Evolutionary conservation across 106 monocot species (phyloP), one percentile per base, ranked within the genome.

Genomic region (Cymbidium sinense): DNA sequence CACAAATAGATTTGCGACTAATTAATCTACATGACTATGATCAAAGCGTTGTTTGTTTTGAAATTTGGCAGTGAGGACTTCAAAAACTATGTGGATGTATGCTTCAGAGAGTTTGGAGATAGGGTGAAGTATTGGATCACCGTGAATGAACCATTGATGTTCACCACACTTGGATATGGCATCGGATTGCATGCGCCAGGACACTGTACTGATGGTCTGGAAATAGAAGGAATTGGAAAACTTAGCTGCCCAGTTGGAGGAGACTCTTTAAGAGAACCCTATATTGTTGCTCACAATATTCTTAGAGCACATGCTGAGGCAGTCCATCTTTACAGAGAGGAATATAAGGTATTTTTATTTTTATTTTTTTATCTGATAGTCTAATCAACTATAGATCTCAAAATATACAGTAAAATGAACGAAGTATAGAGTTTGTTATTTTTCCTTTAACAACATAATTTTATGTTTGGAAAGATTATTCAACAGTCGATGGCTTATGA

Each of bases 91-190:
- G 58, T 73, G 2, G 64, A 80, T 2, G 37, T 84, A 1, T 84
- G 84, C 34, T 80, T 80, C 15, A 31, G 20, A 28, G 73, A 73
- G 44, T 84, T 84, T 27, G 80, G 84, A 2, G 84, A 84, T 23
- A 52, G 77, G 17, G 84, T 84, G 17, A 76, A 77, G 33, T 39
- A 77, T 8, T 84, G 84, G 84, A 80, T 72, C 39, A 84, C 84
- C 2, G 51, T 84, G 28, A 84, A 84, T 9, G 80, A 84, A 25
- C 80, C 84, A 3, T 43, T 25, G 20, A 64, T 70, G 13, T 84
- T 80, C 61, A 28, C 58, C 2, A 10, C 36, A 19, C 27, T 44
- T 5, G 84, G 84, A 4, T 84, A 77, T 30, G 84, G 41, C 5
- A 1, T 43, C 0, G 84, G 84, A 1, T 17, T 10, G 1, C 18